Evolutionary conservation across 371 early-diverging fungal genomes (phyloP), one percentile per base, ranked within the genome.

Genomic region (Mucor racemosus): DNA sequence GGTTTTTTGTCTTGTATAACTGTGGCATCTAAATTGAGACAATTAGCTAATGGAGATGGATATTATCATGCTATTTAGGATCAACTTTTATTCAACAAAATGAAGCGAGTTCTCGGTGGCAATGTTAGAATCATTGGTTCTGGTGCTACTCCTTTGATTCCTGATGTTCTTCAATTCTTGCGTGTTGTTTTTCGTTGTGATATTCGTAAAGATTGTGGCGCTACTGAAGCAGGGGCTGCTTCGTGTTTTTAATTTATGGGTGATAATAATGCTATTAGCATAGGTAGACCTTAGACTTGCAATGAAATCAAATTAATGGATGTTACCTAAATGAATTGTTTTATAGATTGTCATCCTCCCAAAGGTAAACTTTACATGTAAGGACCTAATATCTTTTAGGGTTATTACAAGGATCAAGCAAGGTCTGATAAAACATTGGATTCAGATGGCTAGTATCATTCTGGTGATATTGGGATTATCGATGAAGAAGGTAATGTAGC

Each of bases 301-400:
- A 68, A 68, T 50, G 91, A 92, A 78, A 64, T 96, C 58, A 99
- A 96, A 79, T 86, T 99, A 40, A 88, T 92, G 5, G 92, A 93
- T 68, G 90, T 95, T 0, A 95, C 96, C 6, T 96, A 97, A 39
- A 90, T 96, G 92, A 79, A 86, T 67, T 97, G 97, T 76, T 79
- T 84, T 7, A 80, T 89, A 9, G 86, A 81, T n/a, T 94, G 94
- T 74, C 93, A 93, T 7, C 74, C 70, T 39, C 94, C 94, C 39
- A 88, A 92, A 67, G 98, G 98, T 41, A 98, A 99, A 80, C 77
- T 99, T 26, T 92, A 93, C 72, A 71, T 93, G 58, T 89, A 95
- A 58, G 99, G 99, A 7, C 76, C 82, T 56, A 88, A 85, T 65
- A 77, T 95, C 5, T 93, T 95, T 63, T 69, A 75, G 21, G 94